These are phyloP conservation scores for Pholiota adiposa DNA, from an alignment of 1,284 basidiomycete genomes.

Conservation along the genomic window DNA sequence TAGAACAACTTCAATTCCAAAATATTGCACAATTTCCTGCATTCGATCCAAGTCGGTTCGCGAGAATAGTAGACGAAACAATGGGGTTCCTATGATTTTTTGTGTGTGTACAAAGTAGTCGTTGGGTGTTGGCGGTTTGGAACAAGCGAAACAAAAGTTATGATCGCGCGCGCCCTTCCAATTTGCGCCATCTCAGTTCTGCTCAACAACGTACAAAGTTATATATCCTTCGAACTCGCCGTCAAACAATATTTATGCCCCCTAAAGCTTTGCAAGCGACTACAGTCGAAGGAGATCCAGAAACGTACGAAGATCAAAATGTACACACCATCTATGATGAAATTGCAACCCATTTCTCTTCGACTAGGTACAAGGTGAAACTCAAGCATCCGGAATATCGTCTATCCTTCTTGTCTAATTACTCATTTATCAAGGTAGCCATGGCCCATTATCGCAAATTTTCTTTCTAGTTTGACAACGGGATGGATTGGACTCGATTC, in stretches of 20 bases:
- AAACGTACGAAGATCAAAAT: conserved; percentile 70
- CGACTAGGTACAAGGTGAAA: conserved; percentile 89
- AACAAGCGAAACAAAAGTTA: conserved; percentile 1
- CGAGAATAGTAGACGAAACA: conserved; percentile 68
- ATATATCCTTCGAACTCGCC: neutral
- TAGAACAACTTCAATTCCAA: conserved; percentile 51
- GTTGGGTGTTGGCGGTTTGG: neutral
- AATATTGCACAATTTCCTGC: conserved; percentile 63
- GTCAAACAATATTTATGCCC: conserved; percentile 31
- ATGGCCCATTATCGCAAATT: conserved; percentile 91
- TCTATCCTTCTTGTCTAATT: conserved; percentile 6
- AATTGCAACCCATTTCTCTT: conserved; percentile 92
- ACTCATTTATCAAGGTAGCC: conserved; percentile 57
- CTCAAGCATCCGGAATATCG: neutral
- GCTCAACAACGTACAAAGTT: neutral
- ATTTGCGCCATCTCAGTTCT: neutral
- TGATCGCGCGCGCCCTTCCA: conserved; percentile 3
- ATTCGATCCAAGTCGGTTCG: conserved; percentile 68
- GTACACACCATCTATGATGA: conserved; percentile 90
- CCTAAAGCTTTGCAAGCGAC: conserved; percentile 44
- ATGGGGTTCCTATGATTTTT: conserved; percentile 60
- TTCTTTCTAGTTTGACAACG: conserved; percentile 75
- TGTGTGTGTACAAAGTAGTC: conserved; percentile 12
- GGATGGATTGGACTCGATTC: conserved; percentile 92
- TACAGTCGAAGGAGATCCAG: conserved; percentile 49